Base-by-base conservation (phyloP, 2,329 filamentous ascomycete genomes). In the Zasmidium angulare region DNA sequence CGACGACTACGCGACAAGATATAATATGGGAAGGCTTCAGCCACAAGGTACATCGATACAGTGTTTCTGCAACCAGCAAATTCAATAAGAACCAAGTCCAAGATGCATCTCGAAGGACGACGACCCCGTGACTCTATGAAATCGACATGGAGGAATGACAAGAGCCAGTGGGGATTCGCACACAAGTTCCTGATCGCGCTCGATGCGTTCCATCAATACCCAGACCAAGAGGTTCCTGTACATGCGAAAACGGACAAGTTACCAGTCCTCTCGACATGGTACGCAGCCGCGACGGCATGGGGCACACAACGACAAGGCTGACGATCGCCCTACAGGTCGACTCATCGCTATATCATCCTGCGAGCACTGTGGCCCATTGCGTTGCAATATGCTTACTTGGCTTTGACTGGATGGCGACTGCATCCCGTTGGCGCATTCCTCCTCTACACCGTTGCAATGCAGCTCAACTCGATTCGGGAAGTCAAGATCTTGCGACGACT, bases 381-480 rank as follows among this genome's bases (percentile, higher is more conserved):
- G 17, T 55, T 78, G 1, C 77, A 80, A 46, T 73, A 78, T 49
- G 59, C 68, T 23, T 76, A 71, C 46, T 63, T 69, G 9, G 63
- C 56, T n/a, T 68, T 66, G 46, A 74, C 70, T 1, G 70, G 74
- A 1, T 64, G 67, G 10, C 71, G 73, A 40, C 47, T 79, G 2
- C 64, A 68, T 29, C 53, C 65, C 0, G 53, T 76, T 11, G 69
- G 64, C 10, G 69, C 69, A 21, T 72, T 78, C 55, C 4, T 72
- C 12, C 70, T 78, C 31, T 79, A 79, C 62, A 72, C 68, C 19
- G 21, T 68, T 1, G 66, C 71, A 17, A 77, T 79, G 64, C 78
- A 77, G 52, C 21, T 69, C 11, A 76, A 74, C 49, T 71, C 72
- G n/a, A 74, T 79, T 43, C 74, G 74, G 40, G 68, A 79, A 58